phyloP scores from a whole-genome alignment of 345 rosid species.

The Acer campestre region DNA sequence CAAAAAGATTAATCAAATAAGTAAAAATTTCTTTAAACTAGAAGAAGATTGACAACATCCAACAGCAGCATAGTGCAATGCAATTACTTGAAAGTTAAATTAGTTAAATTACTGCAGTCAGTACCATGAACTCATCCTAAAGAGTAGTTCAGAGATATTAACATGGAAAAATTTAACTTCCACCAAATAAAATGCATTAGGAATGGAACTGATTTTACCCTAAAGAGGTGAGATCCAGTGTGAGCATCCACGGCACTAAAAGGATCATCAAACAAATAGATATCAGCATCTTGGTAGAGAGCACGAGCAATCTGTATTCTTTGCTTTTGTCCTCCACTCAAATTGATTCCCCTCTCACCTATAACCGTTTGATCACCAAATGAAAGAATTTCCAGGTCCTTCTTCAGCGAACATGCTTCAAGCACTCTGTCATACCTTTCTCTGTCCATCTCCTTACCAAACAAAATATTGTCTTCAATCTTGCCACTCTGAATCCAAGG shows the following conservation, averaged over 20 bases:
- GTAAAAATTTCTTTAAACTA: not conserved
- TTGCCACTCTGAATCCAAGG: slow-evolving; percentile 90
- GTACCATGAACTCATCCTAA: not conserved
- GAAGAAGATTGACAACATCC: not conserved
- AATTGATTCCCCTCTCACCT: slow-evolving; percentile 78
- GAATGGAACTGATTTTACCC: slow-evolving; percentile 27
- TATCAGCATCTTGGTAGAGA: slow-evolving; percentile 60
- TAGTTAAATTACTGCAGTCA: not conserved
- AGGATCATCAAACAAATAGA: slow-evolving; percentile 80
- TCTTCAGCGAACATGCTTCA: slow-evolving; percentile 57
- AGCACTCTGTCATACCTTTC: slow-evolving; percentile 51
- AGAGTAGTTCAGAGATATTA: not conserved
- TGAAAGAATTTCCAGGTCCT: slow-evolving; percentile 55
- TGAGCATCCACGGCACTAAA: slow-evolving; percentile 87
- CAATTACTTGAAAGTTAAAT: not conserved
- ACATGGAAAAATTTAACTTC: not conserved
- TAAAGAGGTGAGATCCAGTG: slow-evolving; percentile 66
- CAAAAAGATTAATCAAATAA: slow-evolving; percentile 6
- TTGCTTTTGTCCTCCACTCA: slow-evolving; percentile 92
- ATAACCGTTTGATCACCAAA: slow-evolving; percentile 65
- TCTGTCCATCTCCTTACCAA: slow-evolving; percentile 54
- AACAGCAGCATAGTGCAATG: not conserved
- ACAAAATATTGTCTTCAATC: slow-evolving; percentile 59
- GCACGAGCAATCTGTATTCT: slow-evolving; percentile 82
- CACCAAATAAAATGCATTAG: not conserved